A percentile compares a stretch with the other conserved stretches of the same genome.
Evolutionary conservation across 108 stramenopile species (phyloP).

Genomic region (Pseudonitzschia multistriata): DNA sequence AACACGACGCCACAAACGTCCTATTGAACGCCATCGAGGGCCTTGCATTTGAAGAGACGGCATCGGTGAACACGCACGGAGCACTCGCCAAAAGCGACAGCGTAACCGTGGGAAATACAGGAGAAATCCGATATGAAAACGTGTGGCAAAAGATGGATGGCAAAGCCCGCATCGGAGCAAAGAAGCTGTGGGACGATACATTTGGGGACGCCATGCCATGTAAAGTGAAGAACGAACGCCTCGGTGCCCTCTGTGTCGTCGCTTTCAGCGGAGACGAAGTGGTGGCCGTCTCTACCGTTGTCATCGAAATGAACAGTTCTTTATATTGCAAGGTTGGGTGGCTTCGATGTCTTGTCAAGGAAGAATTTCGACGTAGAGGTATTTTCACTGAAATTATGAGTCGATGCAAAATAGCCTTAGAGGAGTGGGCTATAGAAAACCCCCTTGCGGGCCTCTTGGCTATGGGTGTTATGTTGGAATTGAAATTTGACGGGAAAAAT

Average conservation of each 20-base stretch:
- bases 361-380: neutral
- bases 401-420: neutral
- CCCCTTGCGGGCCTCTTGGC: neutral
- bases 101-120: neutral
- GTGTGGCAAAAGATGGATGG: slow-evolving; percentile 4
- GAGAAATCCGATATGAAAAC: slow-evolving; percentile 1
- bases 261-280: neutral
- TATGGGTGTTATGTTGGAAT: neutral
- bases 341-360: neutral
- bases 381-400: neutral
- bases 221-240: neutral
- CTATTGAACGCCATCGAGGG: neutral
- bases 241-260: neutral
- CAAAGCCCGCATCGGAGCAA: neutral
- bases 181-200: neutral
- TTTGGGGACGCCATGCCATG: neutral
- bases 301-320: neutral
- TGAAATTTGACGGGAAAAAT: neutral
- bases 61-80: neutral
- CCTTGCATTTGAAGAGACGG: neutral
- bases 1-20: neutral
- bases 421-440: neutral
- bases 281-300: neutral
- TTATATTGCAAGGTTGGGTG: neutral
- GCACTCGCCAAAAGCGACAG: neutral